These are phyloP conservation scores for Trichoderma semiorbis DNA, from an alignment of 2,329 filamentous ascomycete genomes.

Conservation along the genomic window DNA sequence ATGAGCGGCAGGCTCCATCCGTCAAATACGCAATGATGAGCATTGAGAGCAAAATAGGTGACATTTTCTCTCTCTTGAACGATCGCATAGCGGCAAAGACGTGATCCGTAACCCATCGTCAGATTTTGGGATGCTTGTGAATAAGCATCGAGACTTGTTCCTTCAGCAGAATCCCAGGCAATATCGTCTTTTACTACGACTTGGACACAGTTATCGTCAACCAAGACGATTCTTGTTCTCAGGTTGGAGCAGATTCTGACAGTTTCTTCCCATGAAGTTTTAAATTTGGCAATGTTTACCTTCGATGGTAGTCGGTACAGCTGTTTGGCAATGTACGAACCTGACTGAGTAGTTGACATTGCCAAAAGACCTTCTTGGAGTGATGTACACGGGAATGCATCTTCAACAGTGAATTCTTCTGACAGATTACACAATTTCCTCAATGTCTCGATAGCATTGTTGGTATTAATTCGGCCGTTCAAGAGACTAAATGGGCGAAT, in stretches of 20 bases:
- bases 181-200: background rate
- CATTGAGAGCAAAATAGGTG: background rate
- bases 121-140: background rate
- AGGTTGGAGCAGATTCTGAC: background rate
- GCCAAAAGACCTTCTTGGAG: constrained; percentile 39
- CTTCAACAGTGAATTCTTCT: constrained; percentile 11
- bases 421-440: background rate
- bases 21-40: constrained; percentile 12
- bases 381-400: constrained; percentile 34
- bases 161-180: background rate
- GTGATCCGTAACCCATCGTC: background rate
- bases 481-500: background rate
- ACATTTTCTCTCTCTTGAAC: background rate
- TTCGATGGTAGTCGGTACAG: constrained; percentile 30
- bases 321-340: constrained; percentile 22
- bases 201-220: background rate
- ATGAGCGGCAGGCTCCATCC: background rate
- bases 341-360: constrained; percentile 27
- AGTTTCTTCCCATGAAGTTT: constrained; percentile 26
- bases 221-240: constrained; percentile 2
- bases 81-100: background rate
- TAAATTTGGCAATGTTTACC: constrained; percentile 17
- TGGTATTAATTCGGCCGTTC: background rate
- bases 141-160: background rate
- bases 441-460: background rate